A percentile compares a stretch with the other conserved stretches of the same genome.
Conservation (phyloP, 768 basidiomycete species). For the Pleurotus citrinopileatus region DNA sequence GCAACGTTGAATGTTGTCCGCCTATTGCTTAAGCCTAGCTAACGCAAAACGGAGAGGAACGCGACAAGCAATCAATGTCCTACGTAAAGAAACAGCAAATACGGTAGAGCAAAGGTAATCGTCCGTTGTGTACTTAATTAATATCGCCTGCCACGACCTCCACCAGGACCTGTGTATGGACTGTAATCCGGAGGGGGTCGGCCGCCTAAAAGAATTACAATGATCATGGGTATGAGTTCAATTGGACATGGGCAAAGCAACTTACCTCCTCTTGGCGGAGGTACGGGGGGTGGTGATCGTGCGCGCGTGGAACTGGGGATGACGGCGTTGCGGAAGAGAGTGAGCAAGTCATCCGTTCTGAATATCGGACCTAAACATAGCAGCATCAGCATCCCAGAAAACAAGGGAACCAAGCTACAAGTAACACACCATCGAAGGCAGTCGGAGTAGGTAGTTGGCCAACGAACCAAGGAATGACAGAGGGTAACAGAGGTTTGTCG, state of each 20-base stretch:
- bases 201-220: constrained; percentile 38
- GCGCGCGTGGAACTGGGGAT: constrained; percentile 62
- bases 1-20: too few relatives aligned
- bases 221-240: constrained; percentile 2
- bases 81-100: too few relatives aligned
- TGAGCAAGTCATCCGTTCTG: constrained; percentile 87
- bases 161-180: constrained; percentile 75
- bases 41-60: too few relatives aligned
- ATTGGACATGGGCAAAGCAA: constrained; percentile 8
- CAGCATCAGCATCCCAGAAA: neutral
- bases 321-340: constrained; percentile 75
- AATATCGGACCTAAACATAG: constrained; percentile 74
- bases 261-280: constrained; percentile 49
- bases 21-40: too few relatives aligned
- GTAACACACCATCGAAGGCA: constrained; percentile 81
- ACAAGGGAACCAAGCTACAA: constrained; percentile 10
- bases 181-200: constrained; percentile 86
- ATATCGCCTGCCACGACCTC: constrained; percentile 18
- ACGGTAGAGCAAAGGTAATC: too few relatives aligned
- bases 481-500: constrained; percentile 42
- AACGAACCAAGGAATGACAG: constrained; percentile 81
- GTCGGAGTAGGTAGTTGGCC: constrained; percentile 68
- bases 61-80: too few relatives aligned
- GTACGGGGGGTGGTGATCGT: constrained; percentile 57
- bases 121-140: too few relatives aligned